A percentile compares a stretch with the other conserved stretches of the same genome.
Conservation (phyloP, 1,284 basidiomycete genomes). For the Ganoderma leucocontextum region DNA sequence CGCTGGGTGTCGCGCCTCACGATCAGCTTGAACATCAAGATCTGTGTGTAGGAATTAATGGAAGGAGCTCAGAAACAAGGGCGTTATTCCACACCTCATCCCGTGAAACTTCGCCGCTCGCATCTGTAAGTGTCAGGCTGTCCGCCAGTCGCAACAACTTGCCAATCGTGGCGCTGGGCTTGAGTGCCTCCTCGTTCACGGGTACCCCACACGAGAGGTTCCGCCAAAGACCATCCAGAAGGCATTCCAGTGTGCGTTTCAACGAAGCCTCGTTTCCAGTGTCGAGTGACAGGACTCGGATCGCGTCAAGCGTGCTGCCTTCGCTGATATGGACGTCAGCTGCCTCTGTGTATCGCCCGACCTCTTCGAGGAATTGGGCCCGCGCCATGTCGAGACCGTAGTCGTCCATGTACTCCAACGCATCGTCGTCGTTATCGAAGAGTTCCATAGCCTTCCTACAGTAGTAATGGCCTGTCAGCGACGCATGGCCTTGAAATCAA, state of each 20-base stretch:
- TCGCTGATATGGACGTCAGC: constrained; percentile 62
- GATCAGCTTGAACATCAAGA: constrained; percentile 54
- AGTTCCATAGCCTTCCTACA: constrained; percentile 56
- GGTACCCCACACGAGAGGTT: constrained; percentile 39
- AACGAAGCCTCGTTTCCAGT: constrained; percentile 24
- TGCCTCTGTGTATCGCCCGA: constrained; percentile 57
- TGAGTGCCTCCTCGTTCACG: constrained; percentile 19
- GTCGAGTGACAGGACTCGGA: constrained; percentile 54
- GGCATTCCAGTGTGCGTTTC: constrained; percentile 31
- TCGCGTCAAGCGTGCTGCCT: constrained; percentile 58
- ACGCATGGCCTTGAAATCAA: not conserved
- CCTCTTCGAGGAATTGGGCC: constrained; percentile 56
- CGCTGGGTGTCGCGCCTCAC: constrained; percentile 28
- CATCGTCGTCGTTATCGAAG: constrained; percentile 61
- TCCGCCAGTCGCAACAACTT: constrained; percentile 26
- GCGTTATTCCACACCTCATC: constrained; percentile 32
- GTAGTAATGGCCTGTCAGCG: not conserved
- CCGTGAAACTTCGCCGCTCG: constrained; percentile 10
- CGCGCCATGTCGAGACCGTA: constrained; percentile 61
- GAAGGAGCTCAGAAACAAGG: not conserved
- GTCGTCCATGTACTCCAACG: constrained; percentile 65
- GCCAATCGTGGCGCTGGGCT: constrained; percentile 16
- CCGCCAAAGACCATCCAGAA: constrained; percentile 42
- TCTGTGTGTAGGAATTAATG: constrained; percentile 18
- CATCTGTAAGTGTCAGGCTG: constrained; percentile 4